Evolutionary conservation across 73 alveolate genomes (phyloP), one percentile per base, ranked within the genome.

Genomic region (Loxodes magnus): DNA sequence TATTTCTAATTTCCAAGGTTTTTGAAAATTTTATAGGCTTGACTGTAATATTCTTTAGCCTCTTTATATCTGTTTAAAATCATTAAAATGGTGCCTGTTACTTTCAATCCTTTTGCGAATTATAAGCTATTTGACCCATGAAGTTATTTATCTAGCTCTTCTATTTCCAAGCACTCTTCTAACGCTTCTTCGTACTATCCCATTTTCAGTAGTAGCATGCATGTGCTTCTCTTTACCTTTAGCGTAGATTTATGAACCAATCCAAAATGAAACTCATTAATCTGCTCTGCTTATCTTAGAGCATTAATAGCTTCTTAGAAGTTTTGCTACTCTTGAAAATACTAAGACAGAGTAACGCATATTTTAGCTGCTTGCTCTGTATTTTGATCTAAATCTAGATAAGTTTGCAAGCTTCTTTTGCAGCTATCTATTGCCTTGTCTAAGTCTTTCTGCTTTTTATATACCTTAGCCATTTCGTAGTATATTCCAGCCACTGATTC

Each of bases 41-140:
- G 56, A 26, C 36, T 55, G 51, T 57, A 67, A 29, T 67, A 84
- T 6, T 70, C 86, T 34, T 67, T 58, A 5, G 96, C 96, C 41
- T 84, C 93, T 24, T 51, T 25, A 14, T 64, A 67, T 35, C 68
- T 84, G 26, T 56, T 60, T 7, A 66, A 51, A 12, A 74, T 49
- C 27, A 84, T 57, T 23, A 48, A 48, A 20, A 79, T 66, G 15
- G 93, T 39, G 10, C 53, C 93, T 17, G 79, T 84, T 12, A 79
- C 82, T 43, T 71, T 80, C 57, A 61, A 64, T 23, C 86, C 69
- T 51, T 76, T 79, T 3, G 80, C 96, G 3, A 77, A 77, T 69
- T 84, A 71, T 12, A 52, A 67, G 37, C 77, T 52, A n/a, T 69
- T 67, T 33, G 78, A 87, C 7, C 96, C 96, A 64, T 78, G 75